Evolutionary conservation across 441 rosid species (phyloP), one percentile per base, ranked within the genome.

Genomic region (Omphalea diandra): DNA sequence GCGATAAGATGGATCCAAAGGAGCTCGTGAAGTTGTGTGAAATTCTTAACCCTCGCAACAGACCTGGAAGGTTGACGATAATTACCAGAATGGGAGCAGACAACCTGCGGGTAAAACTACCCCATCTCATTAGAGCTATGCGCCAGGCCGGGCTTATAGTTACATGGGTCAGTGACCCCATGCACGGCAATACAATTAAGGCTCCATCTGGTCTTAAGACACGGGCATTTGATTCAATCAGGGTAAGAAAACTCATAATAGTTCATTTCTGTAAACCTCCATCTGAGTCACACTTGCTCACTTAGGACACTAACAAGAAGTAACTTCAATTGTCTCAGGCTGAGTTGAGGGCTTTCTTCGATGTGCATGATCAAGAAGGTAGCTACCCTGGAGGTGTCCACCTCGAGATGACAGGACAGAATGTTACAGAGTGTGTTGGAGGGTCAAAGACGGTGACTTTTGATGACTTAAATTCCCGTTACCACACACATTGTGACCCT

Each of bases 161-260:
- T 67, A 84, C 86, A 2, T 80, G 88, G 88, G 83, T 84, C 52
- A 82, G 84, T 24, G 87, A 84, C 53, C 87, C 85, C 27, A 82
- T 82, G 85, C 87, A 82, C 47, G 87, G 87, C 9, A 84, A 82
- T 63, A 84, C 88, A 41, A 84, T 82, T 17, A 82, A 84, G 74
- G 86, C 83, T 33, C 86, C 88, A 29, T 82, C 83, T 20, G 86
- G 84, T 56, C 82, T 84, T 63, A 80, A 84, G 75, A 84, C 86
- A 50, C 78, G 86, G 22, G 52, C 83, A 27, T 84, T 84, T 59
- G 86, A 84, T 73, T 63, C 85, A 43, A 82, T 82, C 77, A 80
- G 80, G 77, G 85, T 84, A 80, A 72, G 76, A 59, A 58, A 27
- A 14, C 52, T 24, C 22, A 3, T 7, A 10, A 46, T 32, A 63